These are phyloP conservation scores for Taphrina flavorubra DNA, from an alignment of 1,139 yeast genomes.

Conservation along the genomic window DNA sequence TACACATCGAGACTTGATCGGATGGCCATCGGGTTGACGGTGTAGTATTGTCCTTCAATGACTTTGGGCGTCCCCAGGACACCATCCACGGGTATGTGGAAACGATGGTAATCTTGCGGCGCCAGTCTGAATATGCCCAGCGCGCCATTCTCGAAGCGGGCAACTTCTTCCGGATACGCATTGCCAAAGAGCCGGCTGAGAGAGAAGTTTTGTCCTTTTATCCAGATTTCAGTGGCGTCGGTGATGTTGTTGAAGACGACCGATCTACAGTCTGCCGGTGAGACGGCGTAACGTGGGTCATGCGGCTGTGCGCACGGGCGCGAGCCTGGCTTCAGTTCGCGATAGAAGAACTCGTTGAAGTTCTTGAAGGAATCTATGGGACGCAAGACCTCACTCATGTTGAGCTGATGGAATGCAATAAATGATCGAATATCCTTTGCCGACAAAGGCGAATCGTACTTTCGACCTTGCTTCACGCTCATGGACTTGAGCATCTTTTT, in stretches of 20 bases:
- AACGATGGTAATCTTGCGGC: slow-evolving; percentile 95
- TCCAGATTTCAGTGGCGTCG: slow-evolving; percentile 82
- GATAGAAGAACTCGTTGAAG: slow-evolving; percentile 87
- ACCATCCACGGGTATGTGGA: slow-evolving; percentile 87
- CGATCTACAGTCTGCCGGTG: slow-evolving; percentile 90
- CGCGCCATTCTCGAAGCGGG: slow-evolving; percentile 61
- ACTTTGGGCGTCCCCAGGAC: slow-evolving; percentile 65
- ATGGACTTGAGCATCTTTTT: slow-evolving; percentile 65
- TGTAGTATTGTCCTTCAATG: slow-evolving; percentile 89
- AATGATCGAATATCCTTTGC: slow-evolving; percentile 73
- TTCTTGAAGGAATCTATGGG: slow-evolving; percentile 63
- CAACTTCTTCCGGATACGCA: slow-evolving; percentile 60
- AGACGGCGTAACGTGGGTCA: slow-evolving; percentile 61
- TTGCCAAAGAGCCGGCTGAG: slow-evolving; percentile 67
- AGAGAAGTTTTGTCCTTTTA: slow-evolving; percentile 82
- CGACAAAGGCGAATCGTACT: slow-evolving; percentile 76
- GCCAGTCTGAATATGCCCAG: slow-evolving; percentile 85
- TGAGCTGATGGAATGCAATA: slow-evolving; percentile 77
- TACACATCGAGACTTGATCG: slow-evolving; percentile 85
- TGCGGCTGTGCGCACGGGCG: slow-evolving; percentile 69
- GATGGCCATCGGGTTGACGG: slow-evolving; percentile 97
- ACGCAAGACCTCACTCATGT: slow-evolving; percentile 68
- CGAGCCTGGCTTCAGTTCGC: slow-evolving; percentile 73
- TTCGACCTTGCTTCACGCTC: slow-evolving; percentile 80
- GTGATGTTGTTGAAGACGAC: slow-evolving; percentile 68